phyloP scores from a whole-genome alignment of 345 rosid species.

The Anacardium occidentale region DNA sequence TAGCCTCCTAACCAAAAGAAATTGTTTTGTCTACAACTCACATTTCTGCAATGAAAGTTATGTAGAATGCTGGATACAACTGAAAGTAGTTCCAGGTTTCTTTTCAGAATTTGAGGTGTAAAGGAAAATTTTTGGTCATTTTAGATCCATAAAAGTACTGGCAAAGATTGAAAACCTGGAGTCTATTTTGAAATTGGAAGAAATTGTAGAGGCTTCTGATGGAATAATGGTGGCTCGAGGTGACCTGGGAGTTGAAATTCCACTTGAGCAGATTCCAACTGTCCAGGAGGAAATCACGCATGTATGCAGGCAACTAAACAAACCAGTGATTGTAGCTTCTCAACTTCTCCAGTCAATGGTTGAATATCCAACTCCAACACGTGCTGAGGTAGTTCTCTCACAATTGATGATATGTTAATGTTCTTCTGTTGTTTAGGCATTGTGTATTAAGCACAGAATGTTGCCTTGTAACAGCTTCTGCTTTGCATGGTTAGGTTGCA shows the following conservation, averaged over 20 bases:
- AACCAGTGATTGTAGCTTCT: slow-evolving; percentile 74
- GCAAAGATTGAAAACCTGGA: slow-evolving; percentile 75
- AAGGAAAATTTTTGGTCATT: slow-evolving; percentile 3
- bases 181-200: slow-evolving; percentile 57
- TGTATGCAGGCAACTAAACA: slow-evolving; percentile 58
- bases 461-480: background rate
- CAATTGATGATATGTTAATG: too few relatives aligned
- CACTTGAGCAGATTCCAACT: slow-evolving; percentile 67
- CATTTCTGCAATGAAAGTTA: background rate
- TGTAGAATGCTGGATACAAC: background rate
- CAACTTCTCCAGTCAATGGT: slow-evolving; percentile 82
- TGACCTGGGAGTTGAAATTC: slow-evolving; percentile 76
- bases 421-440: background rate
- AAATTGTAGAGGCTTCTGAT: slow-evolving; percentile 65
- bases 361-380: slow-evolving; percentile 76
- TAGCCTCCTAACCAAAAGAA: background rate
- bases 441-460: background rate
- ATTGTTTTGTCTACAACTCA: too few relatives aligned
- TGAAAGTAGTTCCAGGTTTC: background rate
- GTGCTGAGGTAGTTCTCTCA: slow-evolving; percentile 56
- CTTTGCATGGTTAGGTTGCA: slow-evolving; percentile 49
- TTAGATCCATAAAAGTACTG: slow-evolving; percentile 54
- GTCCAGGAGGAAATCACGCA: slow-evolving; percentile 54
- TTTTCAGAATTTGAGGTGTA: too few relatives aligned
- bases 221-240: slow-evolving; percentile 80